Conservation (phyloP, 1,139 yeast genomes). For the Saccharomyces uvarum region DNA sequence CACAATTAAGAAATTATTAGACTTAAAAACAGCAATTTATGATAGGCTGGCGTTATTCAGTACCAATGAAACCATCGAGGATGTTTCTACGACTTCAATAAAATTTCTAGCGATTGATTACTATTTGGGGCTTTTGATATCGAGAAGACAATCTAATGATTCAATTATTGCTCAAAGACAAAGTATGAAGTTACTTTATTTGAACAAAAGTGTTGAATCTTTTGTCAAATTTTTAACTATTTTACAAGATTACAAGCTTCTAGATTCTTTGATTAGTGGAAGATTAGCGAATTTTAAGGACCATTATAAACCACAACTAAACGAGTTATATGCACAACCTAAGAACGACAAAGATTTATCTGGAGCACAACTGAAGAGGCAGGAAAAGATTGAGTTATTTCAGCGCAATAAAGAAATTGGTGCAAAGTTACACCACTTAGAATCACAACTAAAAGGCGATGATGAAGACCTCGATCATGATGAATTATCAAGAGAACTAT, state of each 20-base stretch:
- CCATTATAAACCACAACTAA: slow-evolving; percentile 38
- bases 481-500: slow-evolving; percentile 48
- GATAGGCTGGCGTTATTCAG: slow-evolving; percentile 45
- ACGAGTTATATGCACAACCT: slow-evolving; percentile 31
- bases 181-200: slow-evolving; percentile 35
- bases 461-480: slow-evolving; percentile 41
- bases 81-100: slow-evolving; percentile 48
- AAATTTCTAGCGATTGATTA: slow-evolving; percentile 48
- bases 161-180: slow-evolving; percentile 10
- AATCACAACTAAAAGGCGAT: slow-evolving; percentile 25
- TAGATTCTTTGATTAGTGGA: slow-evolving; percentile 36
- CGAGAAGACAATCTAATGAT: slow-evolving; percentile 28
- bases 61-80: slow-evolving; percentile 51
- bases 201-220: slow-evolving; percentile 38
- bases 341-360: slow-evolving; percentile 18
- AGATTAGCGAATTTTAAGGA: slow-evolving; percentile 38
- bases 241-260: slow-evolving; percentile 38
- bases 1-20: slow-evolving; percentile 26
- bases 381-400: slow-evolving; percentile 64
- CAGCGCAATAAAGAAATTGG: slow-evolving; percentile 51
- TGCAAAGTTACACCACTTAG: slow-evolving; percentile 37
- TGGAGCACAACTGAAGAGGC: slow-evolving; percentile 52
- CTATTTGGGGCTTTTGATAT: slow-evolving; percentile 38
- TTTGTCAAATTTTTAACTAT: slow-evolving; percentile 41
- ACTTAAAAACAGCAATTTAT: slow-evolving; percentile 31